phyloP scores from a whole-genome alignment of 768 basidiomycete genomes.

The Trametes coccinea region DNA sequence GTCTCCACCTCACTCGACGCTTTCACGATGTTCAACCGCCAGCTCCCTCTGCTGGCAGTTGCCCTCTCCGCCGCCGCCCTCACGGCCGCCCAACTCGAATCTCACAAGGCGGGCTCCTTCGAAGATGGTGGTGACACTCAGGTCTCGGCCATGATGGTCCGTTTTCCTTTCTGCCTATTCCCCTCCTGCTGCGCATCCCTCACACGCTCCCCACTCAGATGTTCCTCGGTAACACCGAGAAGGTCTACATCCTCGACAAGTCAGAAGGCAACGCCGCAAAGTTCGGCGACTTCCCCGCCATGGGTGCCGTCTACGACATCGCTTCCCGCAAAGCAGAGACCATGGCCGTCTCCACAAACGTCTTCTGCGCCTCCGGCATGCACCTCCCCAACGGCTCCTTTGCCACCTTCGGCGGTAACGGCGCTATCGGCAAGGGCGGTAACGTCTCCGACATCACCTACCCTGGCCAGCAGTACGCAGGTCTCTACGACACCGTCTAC shows the following conservation, averaged over 20 bases:
- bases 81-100: constrained; percentile 11
- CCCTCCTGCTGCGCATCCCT: constrained; percentile 5
- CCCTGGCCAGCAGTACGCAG: constrained; percentile 45
- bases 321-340: constrained; percentile 53
- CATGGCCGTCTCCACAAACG: constrained; percentile 75
- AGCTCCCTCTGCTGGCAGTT: constrained; percentile 44
- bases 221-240: constrained; percentile 78
- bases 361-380: constrained; percentile 82
- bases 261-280: constrained; percentile 71
- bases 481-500: constrained; percentile 64
- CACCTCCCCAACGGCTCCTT: constrained; percentile 80
- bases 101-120: constrained; percentile 32
- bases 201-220: constrained; percentile 43
- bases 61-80: constrained; percentile 41
- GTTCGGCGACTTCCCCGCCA: constrained; percentile 71
- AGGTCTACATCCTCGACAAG: constrained; percentile 93
- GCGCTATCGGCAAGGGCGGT: constrained; percentile 69
- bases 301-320: constrained; percentile 76
- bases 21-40: constrained; percentile 20
- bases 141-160: constrained; percentile 58
- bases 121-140: constrained; percentile 39
- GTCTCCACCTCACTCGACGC: constrained; percentile 4
- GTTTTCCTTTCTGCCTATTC: constrained; percentile 16
- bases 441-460: constrained; percentile 48
- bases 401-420: constrained; percentile 76